phyloP scores from a whole-genome alignment of 345 rosid species.

The Viola odorata region DNA sequence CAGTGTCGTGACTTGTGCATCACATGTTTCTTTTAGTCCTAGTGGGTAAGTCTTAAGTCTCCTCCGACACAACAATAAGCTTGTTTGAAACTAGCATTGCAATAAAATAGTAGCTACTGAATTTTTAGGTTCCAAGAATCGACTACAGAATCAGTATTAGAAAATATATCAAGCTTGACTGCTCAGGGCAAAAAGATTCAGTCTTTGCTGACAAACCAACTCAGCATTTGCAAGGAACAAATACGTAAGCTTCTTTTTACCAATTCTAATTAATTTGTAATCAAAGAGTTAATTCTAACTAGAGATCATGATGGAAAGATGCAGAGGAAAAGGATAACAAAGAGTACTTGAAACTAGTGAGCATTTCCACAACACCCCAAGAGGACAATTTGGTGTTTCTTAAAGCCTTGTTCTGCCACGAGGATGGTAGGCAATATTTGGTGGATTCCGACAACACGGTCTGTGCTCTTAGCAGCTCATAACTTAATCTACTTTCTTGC shows the following conservation, averaged over 20 bases:
- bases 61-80: too few species aligned
- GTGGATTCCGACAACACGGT: conserved; percentile 10
- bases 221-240: background rate
- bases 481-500: too few species aligned
- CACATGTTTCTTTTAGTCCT: background rate
- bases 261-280: too few species aligned
- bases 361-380: background rate
- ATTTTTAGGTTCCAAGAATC: background rate
- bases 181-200: background rate
- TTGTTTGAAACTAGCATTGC: too few species aligned
- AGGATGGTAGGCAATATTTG: background rate
- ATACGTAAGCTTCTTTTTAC: background rate
- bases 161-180: background rate
- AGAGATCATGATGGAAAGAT: too few species aligned
- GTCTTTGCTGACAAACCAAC: background rate
- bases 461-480: too few species aligned
- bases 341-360: background rate
- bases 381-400: background rate
- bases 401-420: background rate
- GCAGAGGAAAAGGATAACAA: conserved; percentile 3
- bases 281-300: too few species aligned
- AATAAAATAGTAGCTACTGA: too few species aligned
- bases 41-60: background rate
- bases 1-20: conserved; percentile 1
- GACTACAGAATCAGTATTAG: background rate